These are phyloP conservation scores for Trichosporon asahii DNA, from an alignment of 1,284 basidiomycete species.

Conservation along the genomic window DNA sequence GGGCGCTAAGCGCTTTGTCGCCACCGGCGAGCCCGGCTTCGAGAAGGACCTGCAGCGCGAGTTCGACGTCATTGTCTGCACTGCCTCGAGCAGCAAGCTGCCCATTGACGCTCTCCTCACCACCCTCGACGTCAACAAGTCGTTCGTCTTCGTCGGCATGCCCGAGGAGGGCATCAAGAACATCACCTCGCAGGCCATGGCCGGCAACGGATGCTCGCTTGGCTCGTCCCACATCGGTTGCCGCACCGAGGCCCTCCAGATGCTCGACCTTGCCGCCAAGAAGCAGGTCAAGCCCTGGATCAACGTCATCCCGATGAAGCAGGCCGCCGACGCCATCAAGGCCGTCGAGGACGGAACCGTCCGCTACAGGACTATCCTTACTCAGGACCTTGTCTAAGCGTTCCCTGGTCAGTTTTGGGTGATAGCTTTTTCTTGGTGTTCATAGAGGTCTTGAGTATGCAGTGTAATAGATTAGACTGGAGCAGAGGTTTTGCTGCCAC, in stretches of 20 bases:
- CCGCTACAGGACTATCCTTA: slow-evolving; percentile 57
- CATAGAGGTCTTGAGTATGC: neutral
- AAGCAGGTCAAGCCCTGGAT: slow-evolving; percentile 58
- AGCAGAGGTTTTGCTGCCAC: neutral
- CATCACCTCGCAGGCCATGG: slow-evolving; percentile 47
- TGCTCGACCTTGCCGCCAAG: slow-evolving; percentile 61
- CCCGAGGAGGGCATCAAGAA: slow-evolving; percentile 51
- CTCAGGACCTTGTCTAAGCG: slow-evolving; percentile 16
- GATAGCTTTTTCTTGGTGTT: neutral
- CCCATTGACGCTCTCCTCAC: slow-evolving; percentile 55
- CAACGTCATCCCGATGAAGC: slow-evolving; percentile 61
- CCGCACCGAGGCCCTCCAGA: slow-evolving; percentile 61
- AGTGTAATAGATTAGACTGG: neutral
- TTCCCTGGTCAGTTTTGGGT: neutral
- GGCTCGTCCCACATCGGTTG: slow-evolving; percentile 61
- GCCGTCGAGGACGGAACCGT: slow-evolving; percentile 58
- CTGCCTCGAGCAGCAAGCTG: slow-evolving; percentile 52
- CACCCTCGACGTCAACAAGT: slow-evolving; percentile 58
- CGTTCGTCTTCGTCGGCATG: slow-evolving; percentile 58
- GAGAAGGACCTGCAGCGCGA: slow-evolving; percentile 53
- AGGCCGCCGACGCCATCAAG: slow-evolving; percentile 59
- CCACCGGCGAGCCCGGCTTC: slow-evolving; percentile 55
- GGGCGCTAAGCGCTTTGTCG: slow-evolving; percentile 59
- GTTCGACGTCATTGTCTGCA: slow-evolving; percentile 65
- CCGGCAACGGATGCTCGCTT: slow-evolving; percentile 51